A percentile compares a stretch with the other conserved stretches of the same genome.
Evolutionary conservation across 1,139 yeast genomes (phyloP).

Genomic region (Suhomyces atakaporum): DNA sequence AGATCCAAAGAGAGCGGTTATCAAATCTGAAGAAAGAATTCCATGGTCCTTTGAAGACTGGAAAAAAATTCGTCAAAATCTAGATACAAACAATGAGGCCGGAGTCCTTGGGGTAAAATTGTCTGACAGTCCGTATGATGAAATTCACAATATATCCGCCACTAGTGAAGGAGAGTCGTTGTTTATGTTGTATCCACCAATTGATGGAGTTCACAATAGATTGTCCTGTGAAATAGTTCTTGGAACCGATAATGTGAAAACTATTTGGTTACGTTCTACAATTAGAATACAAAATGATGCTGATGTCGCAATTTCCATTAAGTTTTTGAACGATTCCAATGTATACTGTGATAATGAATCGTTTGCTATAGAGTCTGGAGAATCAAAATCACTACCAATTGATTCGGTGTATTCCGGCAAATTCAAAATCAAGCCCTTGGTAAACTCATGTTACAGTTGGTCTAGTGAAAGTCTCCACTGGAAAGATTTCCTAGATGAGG

Average conservation of each 20-base stretch:
- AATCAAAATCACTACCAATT: slow-evolving; percentile 69
- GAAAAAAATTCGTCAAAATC: slow-evolving; percentile 79
- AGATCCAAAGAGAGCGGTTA: slow-evolving; percentile 26
- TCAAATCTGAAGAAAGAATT: slow-evolving; percentile 53
- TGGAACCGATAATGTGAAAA: slow-evolving; percentile 76
- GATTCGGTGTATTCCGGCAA: slow-evolving; percentile 61
- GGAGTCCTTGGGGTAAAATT: slow-evolving; percentile 65
- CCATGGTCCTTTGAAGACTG: slow-evolving; percentile 97
- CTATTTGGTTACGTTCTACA: slow-evolving; percentile 74
- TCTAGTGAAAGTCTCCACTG: slow-evolving; percentile 62
- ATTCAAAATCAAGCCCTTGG: slow-evolving; percentile 62
- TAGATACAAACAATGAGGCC: slow-evolving; percentile 63
- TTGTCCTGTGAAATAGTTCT: slow-evolving; percentile 70
- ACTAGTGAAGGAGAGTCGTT: slow-evolving; percentile 85
- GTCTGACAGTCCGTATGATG: slow-evolving; percentile 54
- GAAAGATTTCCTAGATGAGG: slow-evolving; percentile 58
- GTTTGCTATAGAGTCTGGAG: slow-evolving; percentile 52
- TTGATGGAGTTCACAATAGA: slow-evolving; percentile 67
- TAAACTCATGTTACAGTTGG: slow-evolving; percentile 63
- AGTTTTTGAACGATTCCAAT: slow-evolving; percentile 29
- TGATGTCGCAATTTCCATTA: slow-evolving; percentile 55
- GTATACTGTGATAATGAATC: slow-evolving; percentile 18
- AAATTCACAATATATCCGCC: slow-evolving; percentile 60
- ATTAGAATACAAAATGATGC: slow-evolving; percentile 71
- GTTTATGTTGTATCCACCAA: slow-evolving; percentile 64